These are phyloP conservation scores for Gremmenia infestans DNA, from an alignment of 2,329 filamentous ascomycete species.

Conservation along the genomic window DNA sequence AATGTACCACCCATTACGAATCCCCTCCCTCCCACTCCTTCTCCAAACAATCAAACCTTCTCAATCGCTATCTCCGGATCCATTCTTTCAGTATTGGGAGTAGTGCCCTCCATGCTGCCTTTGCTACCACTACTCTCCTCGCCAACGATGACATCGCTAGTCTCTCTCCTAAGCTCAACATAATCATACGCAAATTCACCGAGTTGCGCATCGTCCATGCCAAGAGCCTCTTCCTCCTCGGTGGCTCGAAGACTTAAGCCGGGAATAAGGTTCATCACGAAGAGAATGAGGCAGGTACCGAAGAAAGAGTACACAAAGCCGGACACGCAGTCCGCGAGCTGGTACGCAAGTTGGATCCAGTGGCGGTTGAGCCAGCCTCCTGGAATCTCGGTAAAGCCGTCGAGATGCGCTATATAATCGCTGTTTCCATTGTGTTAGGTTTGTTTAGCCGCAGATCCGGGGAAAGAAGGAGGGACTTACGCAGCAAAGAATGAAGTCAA, in stretches of 20 bases:
- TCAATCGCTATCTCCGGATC: background rate
- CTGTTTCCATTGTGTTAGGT: background rate
- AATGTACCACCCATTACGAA: background rate
- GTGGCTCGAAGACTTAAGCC: conserved; percentile 68
- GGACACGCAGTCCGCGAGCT: conserved; percentile 74
- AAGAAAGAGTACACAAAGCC: conserved; percentile 75
- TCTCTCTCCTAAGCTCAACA: conserved; percentile 53
- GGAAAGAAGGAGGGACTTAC: background rate
- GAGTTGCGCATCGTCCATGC: conserved; percentile 85
- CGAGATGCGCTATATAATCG: conserved; percentile 77
- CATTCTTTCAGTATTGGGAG: background rate
- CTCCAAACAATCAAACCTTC: background rate
- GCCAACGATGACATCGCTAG: background rate
- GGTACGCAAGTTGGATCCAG: conserved; percentile 79
- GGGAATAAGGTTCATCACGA: conserved; percentile 73
- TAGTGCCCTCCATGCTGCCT: background rate
- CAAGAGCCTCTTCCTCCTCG: conserved; percentile 75
- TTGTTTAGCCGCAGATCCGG: background rate
- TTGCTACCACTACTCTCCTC: background rate
- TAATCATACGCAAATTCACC: conserved; percentile 97
- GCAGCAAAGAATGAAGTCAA: conserved; percentile 75
- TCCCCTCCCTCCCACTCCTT: background rate
- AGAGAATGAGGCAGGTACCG: conserved; percentile 72
- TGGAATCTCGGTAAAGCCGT: conserved; percentile 60
- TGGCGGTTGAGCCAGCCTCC: conserved; percentile 82